Evolutionary conservation across 345 rosid genomes (phyloP).

Genomic region (Trapa incisa): DNA sequence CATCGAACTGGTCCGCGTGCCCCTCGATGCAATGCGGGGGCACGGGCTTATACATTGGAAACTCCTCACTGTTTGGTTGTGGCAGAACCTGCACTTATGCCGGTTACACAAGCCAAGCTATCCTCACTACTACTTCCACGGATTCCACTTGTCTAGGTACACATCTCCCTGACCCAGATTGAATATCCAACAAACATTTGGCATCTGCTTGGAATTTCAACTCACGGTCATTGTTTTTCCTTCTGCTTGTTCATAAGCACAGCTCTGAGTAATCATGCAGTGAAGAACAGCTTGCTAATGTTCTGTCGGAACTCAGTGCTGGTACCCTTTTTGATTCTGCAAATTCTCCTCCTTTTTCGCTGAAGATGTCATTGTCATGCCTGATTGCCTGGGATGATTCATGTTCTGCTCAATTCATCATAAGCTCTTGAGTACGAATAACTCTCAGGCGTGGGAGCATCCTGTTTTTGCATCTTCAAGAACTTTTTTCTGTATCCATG

Average conservation of each 20-base stretch:
- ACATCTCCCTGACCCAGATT: conserved; percentile 1
- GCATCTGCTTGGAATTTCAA: too few relatives aligned
- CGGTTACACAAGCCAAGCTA: conserved; percentile 35
- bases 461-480: neutral
- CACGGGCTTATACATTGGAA: conserved; percentile 28
- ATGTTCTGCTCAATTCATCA: neutral
- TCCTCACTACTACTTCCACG: conserved; percentile 30
- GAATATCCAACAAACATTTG: conserved; percentile 2
- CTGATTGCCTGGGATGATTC: neutral
- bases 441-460: neutral
- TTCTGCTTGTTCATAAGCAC: neutral
- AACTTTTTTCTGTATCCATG: too few relatives aligned
- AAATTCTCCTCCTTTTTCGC: neutral
- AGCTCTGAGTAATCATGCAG: neutral
- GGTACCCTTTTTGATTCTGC: neutral
- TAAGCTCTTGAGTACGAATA: neutral
- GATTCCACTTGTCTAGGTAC: conserved; percentile 29
- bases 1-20: conserved; percentile 36
- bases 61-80: conserved; percentile 28
- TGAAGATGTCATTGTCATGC: neutral
- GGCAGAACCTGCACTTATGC: conserved; percentile 52
- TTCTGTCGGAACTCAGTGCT: neutral
- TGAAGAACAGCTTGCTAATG: neutral
- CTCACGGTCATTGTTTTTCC: neutral
- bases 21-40: conserved; percentile 45